Conservation (phyloP, 2,329 filamentous ascomycete genomes). For the Alternaria incomplexa region DNA sequence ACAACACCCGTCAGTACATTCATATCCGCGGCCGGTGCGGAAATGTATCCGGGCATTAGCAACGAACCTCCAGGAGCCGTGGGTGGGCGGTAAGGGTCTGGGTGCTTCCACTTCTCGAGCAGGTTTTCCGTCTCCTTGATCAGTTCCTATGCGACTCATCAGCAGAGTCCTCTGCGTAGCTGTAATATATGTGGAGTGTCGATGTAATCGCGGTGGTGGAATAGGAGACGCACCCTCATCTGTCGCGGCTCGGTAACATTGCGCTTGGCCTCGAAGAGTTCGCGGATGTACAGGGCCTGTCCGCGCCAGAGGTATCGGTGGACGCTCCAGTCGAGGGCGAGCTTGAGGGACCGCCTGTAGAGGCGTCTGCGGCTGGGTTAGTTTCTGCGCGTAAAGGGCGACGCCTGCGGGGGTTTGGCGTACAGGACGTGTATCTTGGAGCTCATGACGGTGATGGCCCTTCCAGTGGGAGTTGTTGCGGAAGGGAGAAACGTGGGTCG, state of each 20-base stretch:
- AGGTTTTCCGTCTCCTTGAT: constrained; percentile 87
- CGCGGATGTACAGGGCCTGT: constrained; percentile 94
- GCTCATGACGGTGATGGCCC: constrained; percentile 45
- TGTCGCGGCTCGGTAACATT: constrained; percentile 82
- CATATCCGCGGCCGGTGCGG: constrained; percentile 28
- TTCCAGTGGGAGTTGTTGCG: constrained; percentile 19
- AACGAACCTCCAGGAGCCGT: constrained; percentile 87
- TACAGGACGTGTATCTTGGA: constrained; percentile 48
- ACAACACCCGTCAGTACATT: constrained; percentile 23
- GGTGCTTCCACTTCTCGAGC: constrained; percentile 94
- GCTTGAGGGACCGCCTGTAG: constrained; percentile 91
- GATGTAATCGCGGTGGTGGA: not conserved
- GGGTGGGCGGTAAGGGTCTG: constrained; percentile 87
- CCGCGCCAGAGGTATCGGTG: constrained; percentile 93
- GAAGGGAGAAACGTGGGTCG: constrained; percentile 14
- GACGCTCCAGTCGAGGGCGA: constrained; percentile 93
- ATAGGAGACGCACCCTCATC: constrained; percentile 70
- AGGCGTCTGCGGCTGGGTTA: constrained; percentile 63
- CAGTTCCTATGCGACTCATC: constrained; percentile 65
- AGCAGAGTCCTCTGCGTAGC: constrained; percentile 16
- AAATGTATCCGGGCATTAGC: constrained; percentile 24
- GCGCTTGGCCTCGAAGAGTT: constrained; percentile 92
- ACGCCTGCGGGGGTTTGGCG: constrained; percentile 20
- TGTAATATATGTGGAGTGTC: not conserved
- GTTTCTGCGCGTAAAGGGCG: constrained; percentile 21